Percentiles rank a stretch among this genome's conserved stretches.
These are phyloP conservation scores for Gyromitra esculenta DNA, from an alignment of 2,329 filamentous ascomycete genomes.

Conservation along the genomic window DNA sequence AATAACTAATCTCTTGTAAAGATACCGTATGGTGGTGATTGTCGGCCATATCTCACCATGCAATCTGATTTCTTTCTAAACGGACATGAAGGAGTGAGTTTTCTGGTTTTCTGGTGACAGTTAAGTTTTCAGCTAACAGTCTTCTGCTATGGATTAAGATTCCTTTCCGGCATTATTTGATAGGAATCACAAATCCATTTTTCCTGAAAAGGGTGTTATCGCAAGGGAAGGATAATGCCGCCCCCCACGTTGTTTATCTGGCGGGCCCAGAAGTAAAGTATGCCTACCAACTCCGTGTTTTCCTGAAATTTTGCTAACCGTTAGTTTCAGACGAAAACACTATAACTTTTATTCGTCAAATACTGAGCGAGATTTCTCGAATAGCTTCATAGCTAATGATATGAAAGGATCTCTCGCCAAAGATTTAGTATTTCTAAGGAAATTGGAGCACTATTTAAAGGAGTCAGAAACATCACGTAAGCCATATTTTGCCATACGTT, in stretches of 20 bases:
- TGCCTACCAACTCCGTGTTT: slow-evolving; percentile 9
- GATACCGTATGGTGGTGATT: slow-evolving; percentile 58
- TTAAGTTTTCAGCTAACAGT: slow-evolving; percentile 32
- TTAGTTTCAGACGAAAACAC: slow-evolving; percentile 46
- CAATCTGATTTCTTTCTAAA: slow-evolving; percentile 58
- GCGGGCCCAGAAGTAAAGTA: slow-evolving; percentile 54
- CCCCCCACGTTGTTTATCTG: slow-evolving; percentile 57
- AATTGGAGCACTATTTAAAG: slow-evolving; percentile 55
- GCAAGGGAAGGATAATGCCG: slow-evolving; percentile 52
- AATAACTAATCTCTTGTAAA: slow-evolving; percentile 43
- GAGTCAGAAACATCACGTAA: slow-evolving; percentile 50
- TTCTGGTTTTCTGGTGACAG: background rate
- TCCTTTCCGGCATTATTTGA: slow-evolving; percentile 56
- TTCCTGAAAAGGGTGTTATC: slow-evolving; percentile 57
- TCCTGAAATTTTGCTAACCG: slow-evolving; percentile 28
- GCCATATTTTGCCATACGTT: slow-evolving; percentile 18
- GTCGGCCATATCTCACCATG: slow-evolving; percentile 58
- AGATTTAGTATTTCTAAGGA: slow-evolving; percentile 56
- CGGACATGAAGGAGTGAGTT: slow-evolving; percentile 56
- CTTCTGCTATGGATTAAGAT: slow-evolving; percentile 47
- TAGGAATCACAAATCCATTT: slow-evolving; percentile 58
- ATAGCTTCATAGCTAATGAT: slow-evolving; percentile 55
- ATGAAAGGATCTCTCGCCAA: slow-evolving; percentile 57
- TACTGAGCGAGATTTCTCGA: slow-evolving; percentile 55
- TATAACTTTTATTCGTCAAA: slow-evolving; percentile 52